Evolutionary conservation across 495 filamentous ascomycete genomes (phyloP), one percentile per base, ranked within the genome.

Genomic region (Pyronema domesticum): DNA sequence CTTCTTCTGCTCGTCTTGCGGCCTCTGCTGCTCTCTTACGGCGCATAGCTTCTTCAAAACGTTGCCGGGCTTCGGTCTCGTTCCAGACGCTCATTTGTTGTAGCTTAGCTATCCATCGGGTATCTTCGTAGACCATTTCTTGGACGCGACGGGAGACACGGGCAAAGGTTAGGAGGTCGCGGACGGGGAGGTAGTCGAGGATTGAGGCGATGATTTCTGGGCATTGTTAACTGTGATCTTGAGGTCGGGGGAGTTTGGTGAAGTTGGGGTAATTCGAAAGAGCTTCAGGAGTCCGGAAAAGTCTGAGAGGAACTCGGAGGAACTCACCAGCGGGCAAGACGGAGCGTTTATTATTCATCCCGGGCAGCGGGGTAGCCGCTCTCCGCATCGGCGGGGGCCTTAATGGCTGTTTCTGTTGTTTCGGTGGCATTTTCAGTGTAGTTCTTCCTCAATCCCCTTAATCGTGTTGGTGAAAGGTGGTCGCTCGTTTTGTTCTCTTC

Each of bases 121-220:
- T 84, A 67, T 99, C 91, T 73, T 99, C 93, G 70, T 96, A 96
- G 9, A 93, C 93, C 88, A 99, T 99, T 68, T 99, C 91, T 59
- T 82, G 83, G 75, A 94, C 80, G 45, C 87, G 84, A 67, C 79
- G 82, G 52, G 87, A 95, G 33, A 84, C 82, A 33, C 82, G 80
- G n/a, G 91, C 91, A 65, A 85, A 89, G 51, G 80, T 78, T 57
- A 95, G 73, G 42, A 91, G 80, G 62, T 94, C 89, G 53, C 81
- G 71, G 37, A 93, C 75, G 34, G 86, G 80, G 56, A 95, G 78
- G 69, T 89, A 85, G 66, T 95, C 86, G 65, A 96, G 76, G 58
- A 96, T 88, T 13, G 78, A 76, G 15, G 83, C 80, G 56, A 96
- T 76, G 59, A 98, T 89, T 71, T 98, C 91, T 88, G 60, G 13